A percentile compares a stretch with the other conserved stretches of the same genome.
Evolutionary conservation across 148 eudicot genomes (phyloP).

Genomic region (Polygonum maritimum): DNA sequence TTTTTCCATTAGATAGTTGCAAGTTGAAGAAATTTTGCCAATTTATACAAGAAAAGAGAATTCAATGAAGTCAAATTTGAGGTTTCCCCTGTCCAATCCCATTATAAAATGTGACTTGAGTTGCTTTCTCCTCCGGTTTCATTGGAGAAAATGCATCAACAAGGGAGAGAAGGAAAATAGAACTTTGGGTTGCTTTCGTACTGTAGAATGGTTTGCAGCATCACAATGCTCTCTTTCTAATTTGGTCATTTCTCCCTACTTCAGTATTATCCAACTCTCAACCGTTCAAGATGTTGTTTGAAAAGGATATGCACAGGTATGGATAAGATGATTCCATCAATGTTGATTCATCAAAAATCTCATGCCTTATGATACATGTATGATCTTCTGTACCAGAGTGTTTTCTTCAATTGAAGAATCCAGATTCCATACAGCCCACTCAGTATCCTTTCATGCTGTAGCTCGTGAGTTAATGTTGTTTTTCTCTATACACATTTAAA

Average conservation of each 20-base stretch:
- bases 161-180: not conserved
- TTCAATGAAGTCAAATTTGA: not conserved
- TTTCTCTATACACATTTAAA: not conserved
- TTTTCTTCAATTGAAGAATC: constrained; percentile 98
- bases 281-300: constrained; percentile 94
- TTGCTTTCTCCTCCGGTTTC: not conserved
- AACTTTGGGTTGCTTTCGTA: not conserved
- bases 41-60: not conserved
- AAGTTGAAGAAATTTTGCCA: not conserved
- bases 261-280: constrained; percentile 96
- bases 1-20: not conserved
- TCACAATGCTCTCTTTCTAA: constrained; percentile 14
- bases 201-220: not conserved
- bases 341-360: not conserved
- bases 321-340: not conserved
- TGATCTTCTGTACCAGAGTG: constrained; percentile 53
- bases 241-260: constrained; percentile 15
- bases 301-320: constrained; percentile 99
- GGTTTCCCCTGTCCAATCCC: not conserved
- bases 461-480: not conserved
- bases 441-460: constrained; percentile 66
- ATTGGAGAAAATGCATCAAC: not conserved
- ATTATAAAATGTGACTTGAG: not conserved
- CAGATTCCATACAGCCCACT: constrained; percentile 87
- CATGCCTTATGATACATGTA: not conserved